Percentiles rank a stretch among this genome's conserved stretches.
Conservation (phyloP, 768 basidiomycete species). For the Chalciporus piperatus region DNA sequence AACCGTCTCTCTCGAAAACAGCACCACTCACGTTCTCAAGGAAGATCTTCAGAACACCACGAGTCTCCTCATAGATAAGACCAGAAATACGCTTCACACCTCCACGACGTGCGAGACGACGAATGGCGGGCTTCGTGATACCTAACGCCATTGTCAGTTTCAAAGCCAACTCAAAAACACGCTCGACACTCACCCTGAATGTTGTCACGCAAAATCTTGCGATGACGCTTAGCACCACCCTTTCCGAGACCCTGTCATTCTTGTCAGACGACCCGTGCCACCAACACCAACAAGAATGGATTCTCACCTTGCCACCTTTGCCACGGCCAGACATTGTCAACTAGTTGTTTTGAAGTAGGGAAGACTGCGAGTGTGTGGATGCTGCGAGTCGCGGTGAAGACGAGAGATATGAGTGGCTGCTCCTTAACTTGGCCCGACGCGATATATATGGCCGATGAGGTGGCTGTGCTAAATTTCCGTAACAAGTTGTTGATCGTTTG, state of each 20-base stretch:
- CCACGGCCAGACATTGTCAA: slow-evolving; percentile 89
- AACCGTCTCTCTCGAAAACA: slow-evolving; percentile 22
- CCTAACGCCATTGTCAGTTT: slow-evolving; percentile 38
- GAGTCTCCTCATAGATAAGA: slow-evolving; percentile 87
- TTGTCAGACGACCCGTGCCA: not conserved
- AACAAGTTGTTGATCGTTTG: slow-evolving; percentile 20
- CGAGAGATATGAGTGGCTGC: slow-evolving; percentile 5
- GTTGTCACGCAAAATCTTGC: slow-evolving; percentile 90
- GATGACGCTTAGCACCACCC: slow-evolving; percentile 94
- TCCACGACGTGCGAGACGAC: slow-evolving; percentile 94
- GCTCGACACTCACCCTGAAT: slow-evolving; percentile 51
- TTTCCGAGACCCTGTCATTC: slow-evolving; percentile 79
- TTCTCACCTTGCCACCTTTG: slow-evolving; percentile 83
- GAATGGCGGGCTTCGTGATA: slow-evolving; percentile 94
- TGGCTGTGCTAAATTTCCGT: slow-evolving; percentile 32
- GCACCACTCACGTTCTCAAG: slow-evolving; percentile 76
- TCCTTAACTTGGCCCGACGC: too few species aligned
- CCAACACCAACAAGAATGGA: not conserved
- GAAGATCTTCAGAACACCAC: slow-evolving; percentile 88
- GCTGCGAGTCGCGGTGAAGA: slow-evolving; percentile 10
- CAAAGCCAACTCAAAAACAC: not conserved
- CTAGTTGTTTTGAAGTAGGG: slow-evolving; percentile 9
- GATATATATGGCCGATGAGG: slow-evolving; percentile 20
- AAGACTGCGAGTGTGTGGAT: slow-evolving; percentile 10
- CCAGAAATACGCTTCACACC: slow-evolving; percentile 92